Base-by-base conservation (phyloP, 2,329 filamentous ascomycete species). In the Tolypocladium nubicola region DNA sequence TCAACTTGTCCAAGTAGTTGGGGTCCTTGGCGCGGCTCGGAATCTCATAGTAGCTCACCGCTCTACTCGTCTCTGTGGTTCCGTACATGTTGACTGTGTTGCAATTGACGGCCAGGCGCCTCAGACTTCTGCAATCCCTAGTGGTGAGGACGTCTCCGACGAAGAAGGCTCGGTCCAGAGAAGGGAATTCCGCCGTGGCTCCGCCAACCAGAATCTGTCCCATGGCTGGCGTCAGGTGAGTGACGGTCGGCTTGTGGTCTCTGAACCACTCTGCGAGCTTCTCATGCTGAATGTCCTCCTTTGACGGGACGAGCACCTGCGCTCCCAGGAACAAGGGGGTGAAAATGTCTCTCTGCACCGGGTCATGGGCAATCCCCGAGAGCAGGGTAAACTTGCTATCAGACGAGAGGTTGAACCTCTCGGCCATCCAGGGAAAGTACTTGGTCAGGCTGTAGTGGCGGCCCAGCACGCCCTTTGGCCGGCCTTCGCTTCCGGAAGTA, bases 221-320 rank as follows among this genome's bases (percentile, higher is more conserved):
- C 92, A 97, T 97, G 58, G 94, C 94, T 11, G 94, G 94, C 1
- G 94, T 99, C 43, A 97, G 75, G 72, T 97, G 94, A 14, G 88
- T 90, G 23, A 91, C 88, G 19, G 86, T 96, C 3, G 88, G 84
- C 57, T 80, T 75, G 67, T 88, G 82, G 55, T 87, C 82, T 55
- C 80, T 78, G 80, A 97, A 90, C 94, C 94, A 99, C 67, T 96
- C 90, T 5, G 87, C 87, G 16, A 97, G 77, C 65, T 58, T 85
- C 73, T 96, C 92, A 69, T 97, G 88, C 56, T 87, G 83, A 59
- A 97, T 97, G 64, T 91, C 85, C 61, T 96, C 91, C 58, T 82
- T 82, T 13, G 89, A 82, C 1, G 92, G 92, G 1, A 94, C 82
- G 9, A 97, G 72, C 0, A 97, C 72, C 66, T 89, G 81, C 0